Evolutionary conservation across 306 rosid genomes (phyloP).

Genomic region (Gastrolobium villosum): DNA sequence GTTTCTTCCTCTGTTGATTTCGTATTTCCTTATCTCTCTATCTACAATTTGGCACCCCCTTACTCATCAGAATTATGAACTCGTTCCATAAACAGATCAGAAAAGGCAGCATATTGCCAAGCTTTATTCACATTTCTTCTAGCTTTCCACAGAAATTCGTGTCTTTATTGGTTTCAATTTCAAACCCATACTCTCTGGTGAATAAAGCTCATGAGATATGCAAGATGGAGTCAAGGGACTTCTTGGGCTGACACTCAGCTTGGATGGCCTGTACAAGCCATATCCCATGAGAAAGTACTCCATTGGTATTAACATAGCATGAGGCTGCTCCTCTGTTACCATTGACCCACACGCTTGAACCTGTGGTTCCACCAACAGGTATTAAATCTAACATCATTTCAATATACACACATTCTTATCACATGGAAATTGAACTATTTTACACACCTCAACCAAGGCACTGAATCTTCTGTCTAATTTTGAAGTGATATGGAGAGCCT

Average conservation of each 20-base stretch:
- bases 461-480: slow-evolving; percentile 85
- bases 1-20: slow-evolving; percentile 47
- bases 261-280: slow-evolving; percentile 82
- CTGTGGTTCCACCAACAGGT: slow-evolving; percentile 56
- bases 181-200: slow-evolving; percentile 99
- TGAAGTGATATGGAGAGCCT: slow-evolving; percentile 87
- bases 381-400: slow-evolving; percentile 31
- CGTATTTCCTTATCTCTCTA: slow-evolving; percentile 54
- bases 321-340: slow-evolving; percentile 99
- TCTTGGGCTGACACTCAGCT: slow-evolving; percentile 86
- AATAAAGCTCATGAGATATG: slow-evolving; percentile 92
- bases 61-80: slow-evolving; percentile 47
- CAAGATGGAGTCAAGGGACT: slow-evolving; percentile 94
- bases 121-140: slow-evolving; percentile 43
- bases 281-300: slow-evolving; percentile 95
- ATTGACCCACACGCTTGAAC: slow-evolving; percentile 97
- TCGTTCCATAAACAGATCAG: slow-evolving; percentile 45
- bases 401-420: slow-evolving; percentile 1
- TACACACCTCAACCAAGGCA: slow-evolving; percentile 91
- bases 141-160: slow-evolving; percentile 60
- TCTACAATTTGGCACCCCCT: slow-evolving; percentile 62
- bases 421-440: slow-evolving; percentile 15
- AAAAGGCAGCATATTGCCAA: slow-evolving; percentile 33
- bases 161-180: slow-evolving; percentile 97
- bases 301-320: slow-evolving; percentile 94